Conservation (phyloP, 768 basidiomycete species). For the Pisolithus microcarpus region DNA sequence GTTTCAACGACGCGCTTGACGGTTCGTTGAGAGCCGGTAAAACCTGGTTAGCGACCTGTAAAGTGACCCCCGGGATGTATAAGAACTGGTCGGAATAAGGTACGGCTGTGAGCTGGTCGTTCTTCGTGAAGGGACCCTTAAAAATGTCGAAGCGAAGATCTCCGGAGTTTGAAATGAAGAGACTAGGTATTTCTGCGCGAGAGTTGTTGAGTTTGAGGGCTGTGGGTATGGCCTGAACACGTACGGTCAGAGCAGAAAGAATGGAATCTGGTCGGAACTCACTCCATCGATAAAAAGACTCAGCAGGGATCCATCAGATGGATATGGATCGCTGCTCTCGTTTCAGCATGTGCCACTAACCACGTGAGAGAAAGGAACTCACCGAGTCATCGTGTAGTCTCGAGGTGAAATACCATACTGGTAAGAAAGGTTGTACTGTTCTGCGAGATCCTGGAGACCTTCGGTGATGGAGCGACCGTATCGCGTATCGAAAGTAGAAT, state of each 20-base stretch:
- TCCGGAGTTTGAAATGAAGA: conserved; percentile 59
- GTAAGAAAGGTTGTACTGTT: conserved; percentile 51
- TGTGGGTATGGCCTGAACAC: conserved; percentile 40
- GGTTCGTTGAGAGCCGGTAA: conserved; percentile 43
- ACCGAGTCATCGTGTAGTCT: conserved; percentile 60
- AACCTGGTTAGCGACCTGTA: conserved; percentile 41
- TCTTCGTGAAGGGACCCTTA: conserved; percentile 59
- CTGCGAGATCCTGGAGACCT: conserved; percentile 44
- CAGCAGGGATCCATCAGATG: conserved; percentile 52
- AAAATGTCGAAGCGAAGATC: conserved; percentile 59
- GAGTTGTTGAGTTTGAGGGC: conserved; percentile 53
- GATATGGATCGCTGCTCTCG: conserved; percentile 32
- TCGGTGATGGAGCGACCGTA: conserved; percentile 43
- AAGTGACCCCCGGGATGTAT: conserved; percentile 47
- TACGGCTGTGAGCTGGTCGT: conserved; percentile 66
- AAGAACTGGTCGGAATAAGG: conserved; percentile 59
- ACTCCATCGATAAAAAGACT: conserved; percentile 45
- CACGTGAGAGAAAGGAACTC: conserved; percentile 6
- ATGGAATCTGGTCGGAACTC: background rate
- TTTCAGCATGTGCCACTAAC: background rate
- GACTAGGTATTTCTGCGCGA: conserved; percentile 46
- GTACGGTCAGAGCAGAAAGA: background rate
- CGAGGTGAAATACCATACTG: conserved; percentile 63
- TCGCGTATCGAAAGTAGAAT: conserved; percentile 49
- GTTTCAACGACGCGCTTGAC: conserved; percentile 19